phyloP scores from a whole-genome alignment of 805 yeast species.

The Metschnikowia lochheadii region DNA sequence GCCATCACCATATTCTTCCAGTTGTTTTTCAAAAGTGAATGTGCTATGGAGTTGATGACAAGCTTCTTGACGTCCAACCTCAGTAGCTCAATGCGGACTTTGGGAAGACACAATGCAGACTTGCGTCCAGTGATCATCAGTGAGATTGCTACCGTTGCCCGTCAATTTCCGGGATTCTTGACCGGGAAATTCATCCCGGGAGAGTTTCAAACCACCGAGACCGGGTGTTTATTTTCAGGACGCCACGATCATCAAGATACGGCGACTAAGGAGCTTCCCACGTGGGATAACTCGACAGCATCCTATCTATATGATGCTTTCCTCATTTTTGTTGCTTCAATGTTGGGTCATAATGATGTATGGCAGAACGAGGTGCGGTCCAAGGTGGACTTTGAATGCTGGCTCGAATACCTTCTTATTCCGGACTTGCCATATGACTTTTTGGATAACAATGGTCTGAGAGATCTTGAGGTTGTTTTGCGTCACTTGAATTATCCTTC shows the following conservation, averaged over 20 bases:
- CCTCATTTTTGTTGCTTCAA: neutral
- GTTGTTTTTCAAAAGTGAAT: constrained; percentile 45
- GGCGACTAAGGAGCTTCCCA: neutral
- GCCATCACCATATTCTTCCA: constrained; percentile 44
- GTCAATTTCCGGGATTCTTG: constrained; percentile 39
- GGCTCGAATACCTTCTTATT: constrained; percentile 1
- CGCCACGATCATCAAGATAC: constrained; percentile 7
- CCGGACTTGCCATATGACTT: constrained; percentile 3
- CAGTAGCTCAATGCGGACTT: constrained; percentile 72
- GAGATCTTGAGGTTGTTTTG: neutral
- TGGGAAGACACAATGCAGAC: constrained; percentile 78
- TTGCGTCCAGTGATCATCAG: constrained; percentile 56
- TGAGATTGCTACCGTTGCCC: constrained; percentile 44
- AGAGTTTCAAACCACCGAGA: constrained; percentile 40
- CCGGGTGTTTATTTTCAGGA: constrained; percentile 38
- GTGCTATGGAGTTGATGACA: constrained; percentile 50
- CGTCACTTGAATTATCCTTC: neutral
- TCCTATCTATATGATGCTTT: neutral
- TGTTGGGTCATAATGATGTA: neutral
- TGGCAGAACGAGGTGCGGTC: neutral
- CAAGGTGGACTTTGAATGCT: neutral
- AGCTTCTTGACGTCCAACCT: constrained; percentile 49
- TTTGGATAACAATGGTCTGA: constrained; percentile 2
- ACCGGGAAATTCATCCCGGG: constrained; percentile 33
- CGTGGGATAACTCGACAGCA: neutral